Evolutionary conservation across 2,329 filamentous ascomycete genomes (phyloP), one percentile per base, ranked within the genome.

Genomic region (Balansia obtecta): DNA sequence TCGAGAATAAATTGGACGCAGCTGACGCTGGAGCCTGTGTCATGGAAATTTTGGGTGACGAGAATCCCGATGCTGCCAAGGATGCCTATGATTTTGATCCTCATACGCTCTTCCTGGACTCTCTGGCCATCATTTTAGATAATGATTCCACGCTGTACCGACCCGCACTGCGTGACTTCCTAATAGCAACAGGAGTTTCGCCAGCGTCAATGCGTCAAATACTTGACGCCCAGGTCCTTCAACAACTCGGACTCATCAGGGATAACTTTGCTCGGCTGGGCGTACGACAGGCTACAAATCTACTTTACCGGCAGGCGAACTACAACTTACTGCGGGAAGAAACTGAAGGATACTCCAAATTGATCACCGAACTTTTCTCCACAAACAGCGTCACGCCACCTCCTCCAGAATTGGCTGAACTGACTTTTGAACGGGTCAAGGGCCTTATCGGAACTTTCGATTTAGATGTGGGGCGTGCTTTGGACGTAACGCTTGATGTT

Each of bases 391-490:
- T 79, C 54, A 81, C 85, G 50, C 81, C 82, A 20, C 84, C 85
- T n/a, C 82, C 82, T 2, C 80, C 80, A 49, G 85, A 88, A 54
- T 77, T 86, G 37, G 88, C 91, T 2, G 82, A 86, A 58, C 84
- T 89, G 60, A 89, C 89, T 0, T 96, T 95, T 60, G 87, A 96
- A 63, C 83, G 84, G 55, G 85, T 98, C 55, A 96, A 95, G 67
- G 91, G 87, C 15, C 78, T 98, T 59, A 95, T 98, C 56, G 93
- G 93, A 51, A 93, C 93, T 8, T 98, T 98, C 62, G 91, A 98
- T 66, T 76, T 98, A 54, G 93, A 98, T 64, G 93, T 96, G 38
- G 94, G 93, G 46, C 81, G 94, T 61, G 91, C 94, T 4, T 76
- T 98, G 11, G 93, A 98, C 64, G 88, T 97, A 20, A 94, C 89